phyloP scores from a whole-genome alignment of 1,284 basidiomycete genomes.

The Peniophora sp. region DNA sequence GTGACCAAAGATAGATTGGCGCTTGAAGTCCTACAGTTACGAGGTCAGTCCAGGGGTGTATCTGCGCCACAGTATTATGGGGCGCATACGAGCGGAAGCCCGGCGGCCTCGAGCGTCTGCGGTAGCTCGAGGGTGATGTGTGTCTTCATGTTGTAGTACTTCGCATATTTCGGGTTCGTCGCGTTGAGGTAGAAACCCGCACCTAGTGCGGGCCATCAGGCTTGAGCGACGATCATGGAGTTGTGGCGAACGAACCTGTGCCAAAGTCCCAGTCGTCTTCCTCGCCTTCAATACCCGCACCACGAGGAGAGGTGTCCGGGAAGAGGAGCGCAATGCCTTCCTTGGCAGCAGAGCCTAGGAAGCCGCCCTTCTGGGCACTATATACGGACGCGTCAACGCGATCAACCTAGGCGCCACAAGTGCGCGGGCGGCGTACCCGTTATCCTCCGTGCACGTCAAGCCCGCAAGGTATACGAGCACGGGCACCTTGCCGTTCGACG shows the following conservation, averaged over 20 bases:
- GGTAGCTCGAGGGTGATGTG: constrained; percentile 82
- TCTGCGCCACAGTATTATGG: neutral
- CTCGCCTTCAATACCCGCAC: constrained; percentile 86
- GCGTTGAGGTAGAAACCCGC: constrained; percentile 95
- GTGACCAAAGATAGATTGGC: constrained; percentile 81
- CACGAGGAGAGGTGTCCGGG: constrained; percentile 93
- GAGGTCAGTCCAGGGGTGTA: neutral
- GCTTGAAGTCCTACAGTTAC: constrained; percentile 48
- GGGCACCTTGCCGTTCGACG: constrained; percentile 58
- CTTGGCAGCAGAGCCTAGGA: constrained; percentile 72
- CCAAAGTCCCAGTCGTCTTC: constrained; percentile 89
- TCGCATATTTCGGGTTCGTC: constrained; percentile 69
- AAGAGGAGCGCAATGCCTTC: constrained; percentile 90
- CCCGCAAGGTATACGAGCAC: constrained; percentile 89
- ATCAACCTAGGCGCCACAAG: neutral
- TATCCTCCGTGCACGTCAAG: constrained; percentile 94
- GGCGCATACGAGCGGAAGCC: constrained; percentile 53
- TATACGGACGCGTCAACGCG: neutral
- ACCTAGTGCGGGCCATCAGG: constrained; percentile 31
- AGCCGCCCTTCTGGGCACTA: constrained; percentile 84
- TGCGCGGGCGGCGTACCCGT: constrained; percentile 49
- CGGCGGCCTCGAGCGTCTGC: constrained; percentile 59
- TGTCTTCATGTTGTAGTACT: constrained; percentile 89
- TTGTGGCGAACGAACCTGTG: constrained; percentile 36
- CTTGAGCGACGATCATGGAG: neutral